These are phyloP conservation scores for Hypoxylon crocopeplum DNA, from an alignment of 495 filamentous ascomycete species.

Conservation along the genomic window DNA sequence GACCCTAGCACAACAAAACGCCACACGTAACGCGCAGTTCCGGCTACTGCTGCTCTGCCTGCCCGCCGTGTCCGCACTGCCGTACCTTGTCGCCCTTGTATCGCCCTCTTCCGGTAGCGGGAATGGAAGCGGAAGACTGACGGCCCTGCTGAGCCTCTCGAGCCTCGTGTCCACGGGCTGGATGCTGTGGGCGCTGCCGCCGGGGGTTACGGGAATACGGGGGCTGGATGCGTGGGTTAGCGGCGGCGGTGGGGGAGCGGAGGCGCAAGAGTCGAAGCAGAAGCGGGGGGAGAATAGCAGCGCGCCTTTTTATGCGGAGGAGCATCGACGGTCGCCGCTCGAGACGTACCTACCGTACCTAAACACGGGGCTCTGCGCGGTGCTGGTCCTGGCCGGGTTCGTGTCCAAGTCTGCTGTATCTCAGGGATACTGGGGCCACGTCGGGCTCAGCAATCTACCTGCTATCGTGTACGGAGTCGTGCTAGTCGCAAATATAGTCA, in stretches of 20 bases:
- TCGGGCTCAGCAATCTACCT: conserved; percentile 48
- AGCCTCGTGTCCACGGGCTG: conserved; percentile 67
- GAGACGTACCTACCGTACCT: conserved; percentile 55
- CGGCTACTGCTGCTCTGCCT: conserved; percentile 63
- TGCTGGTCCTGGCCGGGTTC: conserved; percentile 46
- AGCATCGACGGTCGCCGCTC: conserved; percentile 43
- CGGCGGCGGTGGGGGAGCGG: neutral
- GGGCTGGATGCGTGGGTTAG: conserved; percentile 43
- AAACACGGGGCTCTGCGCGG: conserved; percentile 50
- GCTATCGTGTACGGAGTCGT: conserved; percentile 55
- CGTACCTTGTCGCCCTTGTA: conserved; percentile 62
- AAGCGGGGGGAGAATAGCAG: neutral
- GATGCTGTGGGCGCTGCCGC: conserved; percentile 49
- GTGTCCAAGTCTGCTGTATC: conserved; percentile 28
- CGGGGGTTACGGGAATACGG: conserved; percentile 46
- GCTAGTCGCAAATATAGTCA: conserved; percentile 56
- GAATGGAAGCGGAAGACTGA: neutral
- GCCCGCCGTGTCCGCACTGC: conserved; percentile 56
- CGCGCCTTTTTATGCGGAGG: conserved; percentile 10
- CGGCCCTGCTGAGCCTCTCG: conserved; percentile 60
- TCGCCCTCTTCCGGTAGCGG: conserved; percentile 5
- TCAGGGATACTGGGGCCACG: conserved; percentile 17
- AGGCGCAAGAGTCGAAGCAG: neutral
- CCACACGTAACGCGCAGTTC: conserved; percentile 64
- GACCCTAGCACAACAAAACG: conserved; percentile 64